Percentiles rank a stretch among this genome's conserved stretches.
These are phyloP conservation scores for Xylaria flabelliformis DNA, from an alignment of 495 filamentous ascomycete species.

Conservation along the genomic window DNA sequence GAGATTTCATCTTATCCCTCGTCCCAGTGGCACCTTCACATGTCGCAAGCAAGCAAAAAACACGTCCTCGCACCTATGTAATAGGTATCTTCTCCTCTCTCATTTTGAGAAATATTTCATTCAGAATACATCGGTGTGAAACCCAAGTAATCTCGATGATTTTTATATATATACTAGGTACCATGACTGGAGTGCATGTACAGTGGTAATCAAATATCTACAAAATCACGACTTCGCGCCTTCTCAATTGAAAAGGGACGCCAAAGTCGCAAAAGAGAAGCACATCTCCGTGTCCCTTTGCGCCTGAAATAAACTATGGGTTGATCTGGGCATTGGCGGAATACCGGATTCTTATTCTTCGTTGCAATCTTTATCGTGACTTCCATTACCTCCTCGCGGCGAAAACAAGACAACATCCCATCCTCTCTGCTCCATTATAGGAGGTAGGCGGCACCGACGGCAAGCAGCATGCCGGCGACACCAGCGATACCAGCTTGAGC, in stretches of 20 bases:
- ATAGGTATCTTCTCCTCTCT: background rate
- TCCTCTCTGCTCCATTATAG: conserved; percentile 28
- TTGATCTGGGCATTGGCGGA: conserved; percentile 9
- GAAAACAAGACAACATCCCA: background rate
- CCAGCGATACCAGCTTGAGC: conserved; percentile 31
- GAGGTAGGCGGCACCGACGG: conserved; percentile 33
- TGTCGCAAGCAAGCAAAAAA: background rate
- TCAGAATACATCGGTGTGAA: background rate
- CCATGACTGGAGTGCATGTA: conserved; percentile 9
- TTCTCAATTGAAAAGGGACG: background rate
- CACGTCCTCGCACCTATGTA: background rate
- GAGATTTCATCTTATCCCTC: background rate
- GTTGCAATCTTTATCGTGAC: background rate
- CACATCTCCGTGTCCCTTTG: background rate
- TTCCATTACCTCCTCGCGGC: background rate
- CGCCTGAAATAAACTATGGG: background rate
- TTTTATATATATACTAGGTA: conserved; percentile 15
- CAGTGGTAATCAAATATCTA: conserved; percentile 23
- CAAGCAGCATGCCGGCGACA: conserved; percentile 32
- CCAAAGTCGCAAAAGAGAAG: background rate
- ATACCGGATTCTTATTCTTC: background rate
- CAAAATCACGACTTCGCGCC: conserved; percentile 10
- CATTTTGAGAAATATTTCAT: background rate
- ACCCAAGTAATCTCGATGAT: background rate
- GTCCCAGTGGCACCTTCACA: background rate